These are phyloP conservation scores for Fusarium sp. DNA, from an alignment of 2,329 filamentous ascomycete species.

Conservation along the genomic window DNA sequence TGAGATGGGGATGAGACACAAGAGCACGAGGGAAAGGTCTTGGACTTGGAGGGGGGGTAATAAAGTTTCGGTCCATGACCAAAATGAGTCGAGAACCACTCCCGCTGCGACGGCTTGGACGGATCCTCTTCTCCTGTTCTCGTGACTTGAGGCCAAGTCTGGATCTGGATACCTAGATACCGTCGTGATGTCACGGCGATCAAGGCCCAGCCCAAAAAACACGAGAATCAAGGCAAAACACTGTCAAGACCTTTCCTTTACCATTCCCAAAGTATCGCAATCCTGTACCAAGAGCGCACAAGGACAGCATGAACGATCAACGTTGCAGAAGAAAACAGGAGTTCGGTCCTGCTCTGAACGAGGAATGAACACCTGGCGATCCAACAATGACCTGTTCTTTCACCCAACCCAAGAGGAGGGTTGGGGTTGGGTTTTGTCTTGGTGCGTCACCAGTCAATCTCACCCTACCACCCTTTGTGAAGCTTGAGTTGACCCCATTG, in stretches of 20 bases:
- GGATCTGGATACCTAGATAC: constrained; percentile 10
- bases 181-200: constrained; percentile 55
- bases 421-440: constrained; percentile 19
- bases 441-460: constrained; percentile 31
- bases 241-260: neutral
- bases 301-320: constrained; percentile 8
- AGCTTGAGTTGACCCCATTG: constrained; percentile 22
- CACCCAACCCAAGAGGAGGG: constrained; percentile 7
- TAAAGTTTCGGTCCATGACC: constrained; percentile 35
- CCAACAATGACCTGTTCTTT: constrained; percentile 12
- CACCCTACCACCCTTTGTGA: constrained; percentile 34
- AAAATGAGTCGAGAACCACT: constrained; percentile 36
- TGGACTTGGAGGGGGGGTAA: constrained; percentile 24
- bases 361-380: constrained; percentile 27
- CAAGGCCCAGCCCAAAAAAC: constrained; percentile 49
- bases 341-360: neutral
- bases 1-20: constrained; percentile 23
- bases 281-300: neutral
- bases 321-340: constrained; percentile 12
- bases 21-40: constrained; percentile 33
- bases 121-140: constrained; percentile 22
- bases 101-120: constrained; percentile 31
- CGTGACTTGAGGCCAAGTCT: constrained; percentile 23
- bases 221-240: constrained; percentile 20
- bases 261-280: neutral